Conservation (phyloP, 2,329 filamentous ascomycete species). For the Phialophora chinensis region DNA sequence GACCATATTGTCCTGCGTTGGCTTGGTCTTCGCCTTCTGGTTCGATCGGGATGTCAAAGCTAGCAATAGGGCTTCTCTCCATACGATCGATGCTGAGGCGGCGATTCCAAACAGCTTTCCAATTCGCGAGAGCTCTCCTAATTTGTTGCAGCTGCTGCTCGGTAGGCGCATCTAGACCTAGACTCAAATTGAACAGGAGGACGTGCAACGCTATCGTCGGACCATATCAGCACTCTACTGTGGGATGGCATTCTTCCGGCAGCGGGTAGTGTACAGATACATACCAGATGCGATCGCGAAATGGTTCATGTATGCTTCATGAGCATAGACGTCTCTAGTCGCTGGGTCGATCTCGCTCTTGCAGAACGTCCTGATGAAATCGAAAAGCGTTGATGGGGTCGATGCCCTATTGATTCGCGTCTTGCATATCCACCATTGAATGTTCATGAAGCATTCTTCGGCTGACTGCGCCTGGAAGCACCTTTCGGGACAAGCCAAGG, state of each 20-base stretch:
- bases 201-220: constrained; percentile 8
- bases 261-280: constrained; percentile 21
- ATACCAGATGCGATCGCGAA: constrained; percentile 39
- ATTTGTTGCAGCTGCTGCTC: constrained; percentile 28
- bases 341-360: constrained; percentile 29
- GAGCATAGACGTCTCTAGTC: constrained; percentile 32
- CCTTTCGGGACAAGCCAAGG: constrained; percentile 40
- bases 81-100: constrained; percentile 35
- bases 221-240: background rate
- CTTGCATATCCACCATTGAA: constrained; percentile 38
- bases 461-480: constrained; percentile 42
- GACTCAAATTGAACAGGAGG: constrained; percentile 12
- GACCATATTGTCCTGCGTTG: background rate
- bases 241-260: background rate
- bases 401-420: constrained; percentile 32
- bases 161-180: background rate
- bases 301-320: constrained; percentile 38
- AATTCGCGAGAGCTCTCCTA: constrained; percentile 41
- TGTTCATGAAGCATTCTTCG: constrained; percentile 33
- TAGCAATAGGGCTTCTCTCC: constrained; percentile 31
- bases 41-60: constrained; percentile 9
- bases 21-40: background rate
- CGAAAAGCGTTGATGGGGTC: constrained; percentile 31
- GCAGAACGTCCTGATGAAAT: constrained; percentile 38
- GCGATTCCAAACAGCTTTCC: constrained; percentile 41